Conservation (phyloP, 768 basidiomycete species). For the Floccularia luteovirens region DNA sequence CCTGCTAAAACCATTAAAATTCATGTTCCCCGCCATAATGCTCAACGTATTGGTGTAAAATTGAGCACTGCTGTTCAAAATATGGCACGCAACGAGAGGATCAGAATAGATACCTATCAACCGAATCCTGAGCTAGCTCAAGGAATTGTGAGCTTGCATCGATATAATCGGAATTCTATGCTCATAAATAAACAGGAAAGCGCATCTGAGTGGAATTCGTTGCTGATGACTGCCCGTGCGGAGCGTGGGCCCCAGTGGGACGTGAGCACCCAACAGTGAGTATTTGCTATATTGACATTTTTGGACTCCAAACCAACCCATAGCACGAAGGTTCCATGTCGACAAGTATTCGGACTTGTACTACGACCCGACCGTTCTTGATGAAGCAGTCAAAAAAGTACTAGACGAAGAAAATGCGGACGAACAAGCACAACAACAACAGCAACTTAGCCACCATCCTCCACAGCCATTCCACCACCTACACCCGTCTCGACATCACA, state of each 20-base stretch:
- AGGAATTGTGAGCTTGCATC: conserved; percentile 49
- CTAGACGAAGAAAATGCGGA: conserved; percentile 33
- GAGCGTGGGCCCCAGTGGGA: conserved; percentile 86
- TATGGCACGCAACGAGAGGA: conserved; percentile 39
- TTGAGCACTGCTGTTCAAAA: conserved; percentile 51
- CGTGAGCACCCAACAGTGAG: conserved; percentile 78
- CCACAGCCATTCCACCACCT: conserved; percentile 19
- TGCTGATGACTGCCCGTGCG: conserved; percentile 71
- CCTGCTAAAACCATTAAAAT: conserved; percentile 50
- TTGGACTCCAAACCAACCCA: conserved; percentile 1
- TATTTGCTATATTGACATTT: conserved; percentile 7
- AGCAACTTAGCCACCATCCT: conserved; percentile 18
- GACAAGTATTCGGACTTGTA: conserved; percentile 68
- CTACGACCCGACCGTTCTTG: conserved; percentile 60
- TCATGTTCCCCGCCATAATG: conserved; percentile 68
- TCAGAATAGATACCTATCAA: conserved; percentile 53
- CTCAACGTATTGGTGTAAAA: conserved; percentile 62
- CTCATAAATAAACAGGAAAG: conserved; percentile 39
- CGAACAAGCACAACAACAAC: conserved; percentile 24
- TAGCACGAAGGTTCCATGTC: conserved; percentile 72
- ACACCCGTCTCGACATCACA: conserved; percentile 22
- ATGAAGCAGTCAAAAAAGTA: conserved; percentile 42
- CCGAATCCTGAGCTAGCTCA: conserved; percentile 57
- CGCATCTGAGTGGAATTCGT: conserved; percentile 82
- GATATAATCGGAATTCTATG: background rate